Evolutionary conservation across 1,284 basidiomycete genomes (phyloP), one percentile per base, ranked within the genome.

Genomic region (Microbotryum intermedium): DNA sequence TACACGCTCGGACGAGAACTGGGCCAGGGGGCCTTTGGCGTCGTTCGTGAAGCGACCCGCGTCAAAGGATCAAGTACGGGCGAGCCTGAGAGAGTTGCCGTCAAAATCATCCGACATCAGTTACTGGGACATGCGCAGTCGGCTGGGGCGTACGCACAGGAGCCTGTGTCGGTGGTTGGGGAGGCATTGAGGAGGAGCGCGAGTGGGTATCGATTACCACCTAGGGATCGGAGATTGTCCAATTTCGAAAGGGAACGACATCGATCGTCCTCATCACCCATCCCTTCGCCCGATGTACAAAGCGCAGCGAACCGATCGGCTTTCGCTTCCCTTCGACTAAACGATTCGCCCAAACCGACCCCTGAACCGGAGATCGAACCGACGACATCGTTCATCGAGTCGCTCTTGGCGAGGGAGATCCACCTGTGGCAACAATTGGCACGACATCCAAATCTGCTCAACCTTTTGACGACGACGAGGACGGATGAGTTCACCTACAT

Each of bases 11-110:
- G 88, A 23, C 79, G 80, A 52, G 78, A 87, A 66, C 81, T 97
- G 11, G 92, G 88, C 20, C 80, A 83, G 57, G 92, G 93, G 7
- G 88, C 85, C 9, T 91, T 91, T 73, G 90, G 89, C n/a, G 84
- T 83, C 47, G 88, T 97, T 52, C 79, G 88, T 49, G 82, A 83
- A 45, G 91, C 85, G 2, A 55, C 43, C n/a, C n/a, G 43, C 13
- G 23, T 60, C 28, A 34, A 50, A 34, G 34, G 43, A 23, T 18
- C 25, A 18, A 81, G 76, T 18, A 84, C 86, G 13, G 71, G 79
- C 8, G 80, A 81, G 6, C 86, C 86, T 20, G 83, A 82, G 54
- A 76, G 81, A 6, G 84, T 87, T 34, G 90, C 90, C 5, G 84
- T 91, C 73, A 91, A 92, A 74, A 88, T 90, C 68, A 83, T 92